These are phyloP conservation scores for Chimonanthus salicifolius DNA, from an alignment of 164 flowering plant species.

Conservation along the genomic window DNA sequence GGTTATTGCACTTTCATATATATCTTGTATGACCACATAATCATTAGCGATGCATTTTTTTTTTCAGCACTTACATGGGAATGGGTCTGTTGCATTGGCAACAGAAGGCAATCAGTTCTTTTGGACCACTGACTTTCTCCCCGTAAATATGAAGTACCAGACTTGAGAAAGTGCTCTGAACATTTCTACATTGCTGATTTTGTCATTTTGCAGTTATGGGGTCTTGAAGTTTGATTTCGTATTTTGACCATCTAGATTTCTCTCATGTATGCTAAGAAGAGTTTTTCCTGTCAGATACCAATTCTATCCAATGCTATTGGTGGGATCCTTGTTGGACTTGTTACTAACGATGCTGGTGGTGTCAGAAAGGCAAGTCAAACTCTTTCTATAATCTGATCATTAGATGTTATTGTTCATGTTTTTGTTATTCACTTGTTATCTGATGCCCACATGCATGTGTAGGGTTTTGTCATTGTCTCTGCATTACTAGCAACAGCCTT, in stretches of 20 bases:
- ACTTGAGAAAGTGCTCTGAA: too few relatives aligned
- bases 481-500: constrained; percentile 94
- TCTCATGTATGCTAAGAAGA: not conserved
- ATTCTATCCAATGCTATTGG: constrained; percentile 77
- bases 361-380: constrained; percentile 71
- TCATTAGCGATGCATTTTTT: too few relatives aligned
- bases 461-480: constrained; percentile 98
- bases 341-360: constrained; percentile 86
- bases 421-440: not conserved
- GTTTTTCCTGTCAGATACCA: constrained; percentile 60
- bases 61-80: too few relatives aligned
- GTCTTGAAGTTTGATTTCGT: too few relatives aligned
- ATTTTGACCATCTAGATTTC: not conserved
- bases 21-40: too few relatives aligned
- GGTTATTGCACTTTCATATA: too few relatives aligned
- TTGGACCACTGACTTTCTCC: too few relatives aligned
- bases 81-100: too few relatives aligned
- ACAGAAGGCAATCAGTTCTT: too few relatives aligned
- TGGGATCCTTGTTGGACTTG: constrained; percentile 96
- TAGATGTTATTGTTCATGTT: not conserved
- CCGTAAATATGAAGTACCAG: too few relatives aligned
- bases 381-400: not conserved
- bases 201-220: too few relatives aligned
- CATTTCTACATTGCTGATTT: too few relatives aligned
- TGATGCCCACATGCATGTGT: constrained; percentile 21